phyloP scores from a whole-genome alignment of 164 flowering plant genomes.

The Tetrastigma voinierianum region DNA sequence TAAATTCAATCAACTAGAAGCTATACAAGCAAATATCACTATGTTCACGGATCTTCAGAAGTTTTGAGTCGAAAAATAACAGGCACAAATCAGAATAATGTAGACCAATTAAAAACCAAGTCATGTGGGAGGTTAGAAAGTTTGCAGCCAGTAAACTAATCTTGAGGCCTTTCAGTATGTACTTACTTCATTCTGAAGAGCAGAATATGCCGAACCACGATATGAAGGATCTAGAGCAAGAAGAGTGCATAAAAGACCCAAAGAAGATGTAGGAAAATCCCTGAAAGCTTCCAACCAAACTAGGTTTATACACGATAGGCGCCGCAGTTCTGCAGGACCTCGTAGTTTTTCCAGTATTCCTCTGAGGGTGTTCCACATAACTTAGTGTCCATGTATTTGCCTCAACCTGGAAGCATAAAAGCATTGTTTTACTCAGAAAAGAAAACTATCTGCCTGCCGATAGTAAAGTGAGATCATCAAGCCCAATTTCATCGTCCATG shows the following conservation, averaged over 20 bases:
- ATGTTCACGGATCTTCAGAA: too few relatives aligned
- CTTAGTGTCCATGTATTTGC: slow-evolving; percentile 70
- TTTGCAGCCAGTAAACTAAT: too few relatives aligned
- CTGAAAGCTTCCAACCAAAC: slow-evolving; percentile 40
- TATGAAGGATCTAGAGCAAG: slow-evolving; percentile 58
- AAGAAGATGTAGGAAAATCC: slow-evolving; percentile 46
- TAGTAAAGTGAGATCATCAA: slow-evolving; percentile 5
- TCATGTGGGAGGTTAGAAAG: too few relatives aligned
- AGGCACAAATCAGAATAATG: too few relatives aligned
- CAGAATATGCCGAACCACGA: slow-evolving; percentile 59
- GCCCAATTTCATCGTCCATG: neutral
- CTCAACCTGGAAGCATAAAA: slow-evolving; percentile 50
- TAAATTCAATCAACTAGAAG: too few relatives aligned
- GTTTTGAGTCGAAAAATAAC: too few relatives aligned
- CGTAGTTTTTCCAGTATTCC: slow-evolving; percentile 62
- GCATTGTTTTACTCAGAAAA: too few relatives aligned
- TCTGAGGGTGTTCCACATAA: slow-evolving; percentile 78
- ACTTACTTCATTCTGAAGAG: slow-evolving; percentile 56
- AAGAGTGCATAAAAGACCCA: slow-evolving; percentile 50
- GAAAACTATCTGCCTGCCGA: neutral
- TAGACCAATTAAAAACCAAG: too few relatives aligned
- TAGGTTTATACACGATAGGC: slow-evolving; percentile 54
- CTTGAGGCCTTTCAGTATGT: too few relatives aligned
- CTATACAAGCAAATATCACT: too few relatives aligned
- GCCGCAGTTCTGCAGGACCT: too few relatives aligned